Base-by-base conservation (phyloP, 148 eudicot genomes). In the Euryodendron excelsum region DNA sequence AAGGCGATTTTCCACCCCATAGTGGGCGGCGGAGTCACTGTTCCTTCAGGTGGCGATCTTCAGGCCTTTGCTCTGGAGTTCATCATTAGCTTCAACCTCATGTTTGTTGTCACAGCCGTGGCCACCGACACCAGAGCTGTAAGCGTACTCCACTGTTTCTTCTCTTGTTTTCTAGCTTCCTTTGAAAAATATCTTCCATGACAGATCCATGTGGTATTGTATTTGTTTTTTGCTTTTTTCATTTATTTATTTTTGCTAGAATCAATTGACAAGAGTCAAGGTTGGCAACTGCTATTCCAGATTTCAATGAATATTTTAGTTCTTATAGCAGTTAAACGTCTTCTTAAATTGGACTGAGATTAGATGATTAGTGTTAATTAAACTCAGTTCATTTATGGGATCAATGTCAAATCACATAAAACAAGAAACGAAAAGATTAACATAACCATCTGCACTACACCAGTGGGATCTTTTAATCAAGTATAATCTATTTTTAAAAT, bases 71-170 rank as follows among this genome's bases (percentile, higher is more conserved):
- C 90, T 52, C 75, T 96, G 58, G 99, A 93, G 87, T 91, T 93
- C 82, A 87, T 93, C 79, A 93, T 96, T 77, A 84, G 84, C 73
- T 96, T 96, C 89, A 96, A 91, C 80, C 99, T 96, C 91, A 96
- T 96, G 99, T 96, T 96, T 81, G 99, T 96, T 64, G 93, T 96
- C 78, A 96, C 99, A 53, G 99, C 97, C 1, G 99, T 96, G 27
- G 92, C 97, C 80, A 95, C 99, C 48, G 99, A 96, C 84, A 96
- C 98, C 20, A 87, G 94, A 91, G 98, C 98, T 76, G 99, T 96
- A 90, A 87, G 92, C 60, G 73, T 60, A 25, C 53, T 65, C 67
- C 0, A 59, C 69, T 44, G n/a, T n/a, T n/a, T n/a, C n/a, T n/a
- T n/a, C n/a, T n/a, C n/a, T n/a, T n/a, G n/a, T n/a, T n/a, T n/a